Conservation (phyloP, 192 early-diverging fungal species). For the Oehlia diaphana region DNA sequence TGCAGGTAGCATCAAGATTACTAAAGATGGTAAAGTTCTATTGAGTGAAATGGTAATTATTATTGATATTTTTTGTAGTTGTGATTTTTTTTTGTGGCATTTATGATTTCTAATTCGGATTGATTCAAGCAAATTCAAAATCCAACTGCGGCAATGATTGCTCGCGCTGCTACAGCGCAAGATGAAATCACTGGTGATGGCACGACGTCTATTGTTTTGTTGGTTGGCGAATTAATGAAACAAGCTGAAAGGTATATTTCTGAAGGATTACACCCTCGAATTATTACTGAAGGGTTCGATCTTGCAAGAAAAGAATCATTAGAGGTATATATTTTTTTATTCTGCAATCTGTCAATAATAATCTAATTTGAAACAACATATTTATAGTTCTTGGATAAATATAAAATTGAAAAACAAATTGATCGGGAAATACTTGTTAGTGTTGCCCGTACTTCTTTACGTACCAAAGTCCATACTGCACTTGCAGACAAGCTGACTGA, state of each 20-base stretch:
- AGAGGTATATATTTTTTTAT: slow-evolving; percentile 45
- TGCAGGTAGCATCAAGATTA: slow-evolving; percentile 92
- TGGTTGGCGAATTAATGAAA: slow-evolving; percentile 97
- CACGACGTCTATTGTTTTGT: slow-evolving; percentile 94
- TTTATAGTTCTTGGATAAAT: slow-evolving; percentile 82
- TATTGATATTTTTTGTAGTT: neutral
- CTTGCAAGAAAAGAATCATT: slow-evolving; percentile 95
- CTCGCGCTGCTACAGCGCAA: slow-evolving; percentile 97
- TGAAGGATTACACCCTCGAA: slow-evolving; percentile 95
- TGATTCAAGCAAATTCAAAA: slow-evolving; percentile 92
- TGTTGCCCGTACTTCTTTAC: slow-evolving; percentile 92
- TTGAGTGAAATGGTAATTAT: slow-evolving; percentile 91
- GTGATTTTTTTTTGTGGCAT: slow-evolving; percentile 14
- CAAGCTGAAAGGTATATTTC: slow-evolving; percentile 91
- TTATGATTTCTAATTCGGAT: neutral
- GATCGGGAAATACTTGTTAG: slow-evolving; percentile 90
- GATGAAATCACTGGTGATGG: slow-evolving; percentile 99
- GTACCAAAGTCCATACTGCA: slow-evolving; percentile 89
- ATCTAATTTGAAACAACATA: neutral
- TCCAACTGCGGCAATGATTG: slow-evolving; percentile 99
- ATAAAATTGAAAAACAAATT: slow-evolving; percentile 73
- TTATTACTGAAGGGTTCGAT: slow-evolving; percentile 97
- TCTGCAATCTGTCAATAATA: neutral
- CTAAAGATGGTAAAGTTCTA: slow-evolving; percentile 99
- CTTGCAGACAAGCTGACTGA: slow-evolving; percentile 94